phyloP scores from a whole-genome alignment of 228 moss, liverwort and hornwort species.

The Sphagnum magellanicum region DNA sequence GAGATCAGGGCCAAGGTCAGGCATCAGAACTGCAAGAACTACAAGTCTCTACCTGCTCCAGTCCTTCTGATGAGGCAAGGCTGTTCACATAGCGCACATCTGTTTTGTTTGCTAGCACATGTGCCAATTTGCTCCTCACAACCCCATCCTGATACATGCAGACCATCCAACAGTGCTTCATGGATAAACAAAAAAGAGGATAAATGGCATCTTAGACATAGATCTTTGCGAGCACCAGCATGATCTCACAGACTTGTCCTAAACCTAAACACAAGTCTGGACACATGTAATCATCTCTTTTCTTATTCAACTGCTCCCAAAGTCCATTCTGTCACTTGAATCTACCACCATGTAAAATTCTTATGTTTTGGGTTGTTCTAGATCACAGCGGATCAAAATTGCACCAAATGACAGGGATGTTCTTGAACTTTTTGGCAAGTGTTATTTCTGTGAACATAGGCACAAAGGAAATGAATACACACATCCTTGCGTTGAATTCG shows the following conservation, averaged over 20 bases:
- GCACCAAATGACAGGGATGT: not conserved
- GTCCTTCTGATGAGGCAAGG: slow-evolving; percentile 19
- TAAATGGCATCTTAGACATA: not conserved
- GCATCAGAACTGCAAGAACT: no score
- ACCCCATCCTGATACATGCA: slow-evolving; percentile 47
- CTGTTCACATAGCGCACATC: slow-evolving; percentile 57
- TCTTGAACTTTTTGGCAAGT: no score
- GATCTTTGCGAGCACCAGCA: not conserved
- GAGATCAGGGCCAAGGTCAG: no score
- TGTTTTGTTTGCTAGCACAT: slow-evolving; percentile 39
- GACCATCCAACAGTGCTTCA: not conserved
- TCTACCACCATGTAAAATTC: no score
- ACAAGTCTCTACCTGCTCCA: slow-evolving; percentile 22
- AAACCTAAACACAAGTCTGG: not conserved
- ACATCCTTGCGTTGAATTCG: slow-evolving; percentile 74
- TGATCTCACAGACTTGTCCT: not conserved
- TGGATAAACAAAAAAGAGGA: not conserved
- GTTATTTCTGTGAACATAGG: no score
- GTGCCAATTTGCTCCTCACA: slow-evolving; percentile 51
- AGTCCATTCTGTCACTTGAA: no score
- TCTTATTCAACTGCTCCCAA: not conserved
- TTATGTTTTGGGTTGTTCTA: no score
- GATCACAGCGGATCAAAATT: not conserved
- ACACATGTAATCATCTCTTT: not conserved
- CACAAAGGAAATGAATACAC: not conserved